Conservation (phyloP, 2,329 filamentous ascomycete genomes). For the Zymoseptoria crescenta region DNA sequence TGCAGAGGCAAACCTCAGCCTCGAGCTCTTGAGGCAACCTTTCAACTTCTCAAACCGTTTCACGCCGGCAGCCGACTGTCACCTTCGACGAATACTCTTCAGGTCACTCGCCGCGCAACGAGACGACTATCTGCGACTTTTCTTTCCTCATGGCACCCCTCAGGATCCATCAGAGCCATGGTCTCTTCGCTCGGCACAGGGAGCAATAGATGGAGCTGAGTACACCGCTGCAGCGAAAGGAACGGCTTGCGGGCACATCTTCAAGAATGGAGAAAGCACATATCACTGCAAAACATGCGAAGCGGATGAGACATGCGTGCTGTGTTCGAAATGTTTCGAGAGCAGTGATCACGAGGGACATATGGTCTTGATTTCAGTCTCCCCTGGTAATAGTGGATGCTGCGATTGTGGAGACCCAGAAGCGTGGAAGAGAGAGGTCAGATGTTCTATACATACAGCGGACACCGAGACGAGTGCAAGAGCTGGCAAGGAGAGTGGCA, state of each 20-base stretch:
- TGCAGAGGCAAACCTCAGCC: conserved; percentile 72
- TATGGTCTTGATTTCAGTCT: conserved; percentile 81
- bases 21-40: conserved; percentile 72
- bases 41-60: conserved; percentile 67
- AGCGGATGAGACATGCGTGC: conserved; percentile 86
- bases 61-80: conserved; percentile 58
- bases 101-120: conserved; percentile 73
- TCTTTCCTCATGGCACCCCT: conserved; percentile 66
- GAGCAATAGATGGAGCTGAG: conserved; percentile 86
- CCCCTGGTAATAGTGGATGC: conserved; percentile 85
- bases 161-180: conserved; percentile 37
- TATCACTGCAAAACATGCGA: conserved; percentile 94
- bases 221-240: conserved; percentile 88
- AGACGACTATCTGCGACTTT: conserved; percentile 63
- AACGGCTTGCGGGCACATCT: conserved; percentile 94
- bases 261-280: conserved; percentile 86
- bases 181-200: conserved; percentile 80
- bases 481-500: conserved; percentile 44
- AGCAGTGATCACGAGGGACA: conserved; percentile 91
- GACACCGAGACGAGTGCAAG: conserved; percentile 10
- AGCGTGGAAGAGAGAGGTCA: conserved; percentile 80
- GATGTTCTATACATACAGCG: conserved; percentile 83
- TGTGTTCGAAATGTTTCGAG: conserved; percentile 92
- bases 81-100: conserved; percentile 75
- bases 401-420: conserved; percentile 96